Conservation (phyloP, 176 grass and related monocot genomes). For the Ananas comosus region DNA sequence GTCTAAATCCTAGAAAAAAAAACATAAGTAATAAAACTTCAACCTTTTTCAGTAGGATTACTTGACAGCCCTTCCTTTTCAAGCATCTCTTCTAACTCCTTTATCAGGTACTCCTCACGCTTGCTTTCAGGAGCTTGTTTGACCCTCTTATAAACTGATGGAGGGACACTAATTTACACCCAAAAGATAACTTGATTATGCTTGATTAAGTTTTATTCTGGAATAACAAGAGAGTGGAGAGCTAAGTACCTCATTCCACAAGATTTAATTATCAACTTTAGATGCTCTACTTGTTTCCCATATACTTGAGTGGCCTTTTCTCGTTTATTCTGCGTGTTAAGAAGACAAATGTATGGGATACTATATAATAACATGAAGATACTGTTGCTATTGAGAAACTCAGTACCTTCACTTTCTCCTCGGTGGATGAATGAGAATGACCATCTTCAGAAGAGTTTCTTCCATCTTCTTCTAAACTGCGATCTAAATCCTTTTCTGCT, state of each 20-base stretch:
- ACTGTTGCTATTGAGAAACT: slow-evolving; percentile 6
- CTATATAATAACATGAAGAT: slow-evolving; percentile 7
- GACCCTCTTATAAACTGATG: slow-evolving; percentile 69
- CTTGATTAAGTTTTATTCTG: neutral
- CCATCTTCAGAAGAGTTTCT: slow-evolving; percentile 37
- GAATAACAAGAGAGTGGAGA: slow-evolving; percentile 14
- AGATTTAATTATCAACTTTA: slow-evolving; percentile 95
- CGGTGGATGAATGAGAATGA: slow-evolving; percentile 46
- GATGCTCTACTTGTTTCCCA: slow-evolving; percentile 66
- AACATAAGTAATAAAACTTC: slow-evolving; percentile 11
- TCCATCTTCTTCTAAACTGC: slow-evolving; percentile 32
- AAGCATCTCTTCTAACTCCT: slow-evolving; percentile 81
- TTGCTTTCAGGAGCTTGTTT: slow-evolving; percentile 87
- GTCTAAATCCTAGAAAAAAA: slow-evolving; percentile 1
- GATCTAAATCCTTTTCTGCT: slow-evolving; percentile 30
- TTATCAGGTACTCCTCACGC: slow-evolving; percentile 61
- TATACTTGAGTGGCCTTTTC: slow-evolving; percentile 42
- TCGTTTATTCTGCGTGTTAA: slow-evolving; percentile 55
- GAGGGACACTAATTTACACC: slow-evolving; percentile 51
- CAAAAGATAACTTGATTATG: slow-evolving; percentile 31
- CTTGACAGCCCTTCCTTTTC: slow-evolving; percentile 85
- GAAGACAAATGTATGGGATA: slow-evolving; percentile 21
- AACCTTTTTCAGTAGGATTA: slow-evolving; percentile 99
- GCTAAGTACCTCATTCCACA: slow-evolving; percentile 70
- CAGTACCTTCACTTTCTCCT: slow-evolving; percentile 42